Percentiles rank a stretch among this genome's conserved stretches.
Conservation (phyloP, 768 basidiomycete genomes). For the Bullera alba region DNA sequence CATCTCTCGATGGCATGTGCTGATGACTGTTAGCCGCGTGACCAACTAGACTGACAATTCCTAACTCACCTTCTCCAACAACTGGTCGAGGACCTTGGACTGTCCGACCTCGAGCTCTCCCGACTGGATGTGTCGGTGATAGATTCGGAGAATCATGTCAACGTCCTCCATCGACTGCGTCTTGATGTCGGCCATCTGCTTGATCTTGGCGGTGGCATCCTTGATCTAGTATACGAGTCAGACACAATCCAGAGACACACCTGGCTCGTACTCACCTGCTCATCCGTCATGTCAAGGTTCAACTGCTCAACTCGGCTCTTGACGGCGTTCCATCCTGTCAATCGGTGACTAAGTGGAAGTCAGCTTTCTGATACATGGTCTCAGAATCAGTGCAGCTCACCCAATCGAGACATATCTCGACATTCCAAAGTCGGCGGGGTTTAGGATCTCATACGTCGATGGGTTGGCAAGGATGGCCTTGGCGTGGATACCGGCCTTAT, state of each 20-base stretch:
- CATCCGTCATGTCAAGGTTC: conserved; percentile 79
- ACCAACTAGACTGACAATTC: not conserved
- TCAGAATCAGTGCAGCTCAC: conserved; percentile 14
- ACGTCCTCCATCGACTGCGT: conserved; percentile 99
- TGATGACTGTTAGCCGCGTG: not conserved
- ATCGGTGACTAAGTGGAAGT: conserved; percentile 61
- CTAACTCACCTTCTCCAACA: conserved; percentile 57
- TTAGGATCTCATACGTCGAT: conserved; percentile 96
- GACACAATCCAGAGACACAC: not conserved
- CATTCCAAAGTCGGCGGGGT: conserved; percentile 97
- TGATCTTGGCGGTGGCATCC: conserved; percentile 98
- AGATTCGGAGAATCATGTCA: conserved; percentile 89
- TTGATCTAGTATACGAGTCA: conserved; percentile 59
- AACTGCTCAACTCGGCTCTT: conserved; percentile 98
- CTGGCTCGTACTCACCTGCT: conserved; percentile 56
- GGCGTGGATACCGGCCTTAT: conserved; percentile 99
- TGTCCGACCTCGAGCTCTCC: conserved; percentile 93
- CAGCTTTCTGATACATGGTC: not conserved
- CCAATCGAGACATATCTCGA: conserved; percentile 97
- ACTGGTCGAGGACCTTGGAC: conserved; percentile 77
- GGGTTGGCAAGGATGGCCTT: conserved; percentile 99
- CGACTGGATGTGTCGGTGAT: conserved; percentile 86
- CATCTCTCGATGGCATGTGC: conserved; percentile 40
- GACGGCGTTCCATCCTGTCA: conserved; percentile 99
- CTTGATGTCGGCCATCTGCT: conserved; percentile 95